Evolutionary conservation across 208 protist species (phyloP), one percentile per base, ranked within the genome.

Genomic region (Crithidia bombi): DNA sequence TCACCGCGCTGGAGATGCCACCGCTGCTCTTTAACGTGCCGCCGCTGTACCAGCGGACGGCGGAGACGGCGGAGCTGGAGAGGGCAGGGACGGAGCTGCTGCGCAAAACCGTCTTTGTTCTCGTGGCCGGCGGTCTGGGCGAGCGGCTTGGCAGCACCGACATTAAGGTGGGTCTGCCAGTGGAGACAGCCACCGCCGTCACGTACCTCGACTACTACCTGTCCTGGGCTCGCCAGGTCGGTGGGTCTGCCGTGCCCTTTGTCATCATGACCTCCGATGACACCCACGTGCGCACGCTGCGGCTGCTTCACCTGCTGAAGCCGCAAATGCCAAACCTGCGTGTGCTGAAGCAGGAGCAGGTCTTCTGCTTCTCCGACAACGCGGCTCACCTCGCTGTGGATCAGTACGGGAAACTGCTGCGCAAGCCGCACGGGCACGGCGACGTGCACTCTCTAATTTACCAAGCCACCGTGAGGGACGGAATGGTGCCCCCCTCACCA

Each of bases 241-340:
- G 75, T 4, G 85, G 82, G 0, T 50, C 28, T 3, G 65, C 82
- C 11, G 73, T 67, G 11, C 94, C 92, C 0, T 91, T 98, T 69
- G 92, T 96, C 56, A 97, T 98, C 58, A 98, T 98, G 96, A 98
- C 96, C 30, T 97, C 92, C 1, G 82, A 86, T 59, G 94, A 98
- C 75, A 98, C 96, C 23, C 87, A 98, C 78, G 76, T 44, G 11
- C 65, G 64, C 26, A 98, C 96, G 7, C 52, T 86, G n/a, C 55
- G 76, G 30, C 78, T 98, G 32, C 72, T 98, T 5, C 23, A 73
- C 38, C 23, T 49, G 39, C 36, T 97, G 68, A 47, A 81, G 39
- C 32, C 65, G 9, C 49, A 82, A 12, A 78, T 91, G 75, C 63
- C 54, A 6, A 82, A 90, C 55, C 30, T 98, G 54, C 67, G 61